Evolutionary conservation across 441 rosid genomes (phyloP), one percentile per base, ranked within the genome.

Genomic region (Euphorbia schlechtendalii): DNA sequence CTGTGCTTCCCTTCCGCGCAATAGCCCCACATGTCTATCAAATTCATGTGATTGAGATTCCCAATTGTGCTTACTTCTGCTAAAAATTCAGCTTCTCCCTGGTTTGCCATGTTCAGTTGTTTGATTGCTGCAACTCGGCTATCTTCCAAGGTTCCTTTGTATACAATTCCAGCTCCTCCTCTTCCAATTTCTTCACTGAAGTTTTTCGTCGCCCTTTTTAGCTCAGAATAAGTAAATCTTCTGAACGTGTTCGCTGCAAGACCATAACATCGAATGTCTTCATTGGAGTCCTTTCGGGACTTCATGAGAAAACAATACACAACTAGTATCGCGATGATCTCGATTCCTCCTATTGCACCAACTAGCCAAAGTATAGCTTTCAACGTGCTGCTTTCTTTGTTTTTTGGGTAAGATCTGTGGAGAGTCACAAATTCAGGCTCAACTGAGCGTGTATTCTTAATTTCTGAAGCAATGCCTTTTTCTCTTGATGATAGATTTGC

Each of bases 81-180:
- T 6, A 56, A 43, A 28, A 74, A 74, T 2, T 69, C 73, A 3
- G 58, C 77, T 32, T 65, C 77, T 32, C 68, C 77, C 55, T 65
- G 63, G 27, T 61, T 25, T 0, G 70, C 38, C 40, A 12, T 56
- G 17, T 48, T n/a, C 0, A 73, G 71, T 40, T 21, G 48, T 34
- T 73, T 73, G 52, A 73, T 61, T 48, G 77, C 77, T 3, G 59
- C 73, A 8, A 65, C 56, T 45, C 71, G 63, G 30, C 55, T 5
- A 41, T 60, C 64, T 0, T 56, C 27, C 22, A 69, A 18, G 3
- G 3, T 56, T 7, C 97, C 98, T 72, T 83, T 90, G 71, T 75
- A 93, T 36, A 93, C 98, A 30, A 83, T 82, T 12, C 98, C 95
- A 24, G 90, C 92, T 41, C 83, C 96, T 48, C 98, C 98, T 62